Percentiles rank a stretch among this genome's conserved stretches.
phyloP scores from a whole-genome alignment of 306 rosid genomes.

The Casuarina cunninghamiana region DNA sequence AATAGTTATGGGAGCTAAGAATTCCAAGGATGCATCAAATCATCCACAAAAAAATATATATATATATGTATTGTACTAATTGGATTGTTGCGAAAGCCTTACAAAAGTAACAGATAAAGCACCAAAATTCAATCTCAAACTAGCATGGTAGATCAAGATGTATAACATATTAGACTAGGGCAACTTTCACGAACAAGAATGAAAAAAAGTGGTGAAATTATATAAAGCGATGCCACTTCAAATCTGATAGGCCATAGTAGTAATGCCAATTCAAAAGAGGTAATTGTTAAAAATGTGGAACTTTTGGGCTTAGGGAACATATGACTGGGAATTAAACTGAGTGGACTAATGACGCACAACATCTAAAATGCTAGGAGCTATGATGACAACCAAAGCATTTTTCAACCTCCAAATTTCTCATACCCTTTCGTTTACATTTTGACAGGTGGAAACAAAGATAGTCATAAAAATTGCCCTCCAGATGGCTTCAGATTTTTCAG shows the following conservation, averaged over 20 bases:
- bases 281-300: no score
- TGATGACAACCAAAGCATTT: neutral
- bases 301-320: neutral
- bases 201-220: neutral
- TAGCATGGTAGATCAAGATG: neutral
- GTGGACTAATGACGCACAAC: neutral
- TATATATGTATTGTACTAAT: no score
- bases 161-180: neutral
- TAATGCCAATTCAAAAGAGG: neutral
- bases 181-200: neutral
- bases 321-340: neutral
- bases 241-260: neutral
- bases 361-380: neutral
- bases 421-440: no score
- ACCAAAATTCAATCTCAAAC: neutral
- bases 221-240: neutral
- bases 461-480: no score
- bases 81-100: neutral
- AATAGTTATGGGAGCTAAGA: neutral
- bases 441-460: no score
- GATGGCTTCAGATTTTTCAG: neutral
- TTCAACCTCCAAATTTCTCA: no score
- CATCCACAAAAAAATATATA: no score
- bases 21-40: neutral
- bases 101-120: neutral